Base-by-base conservation (phyloP, 768 basidiomycete species). In the Cystobasidium tubakii region DNA sequence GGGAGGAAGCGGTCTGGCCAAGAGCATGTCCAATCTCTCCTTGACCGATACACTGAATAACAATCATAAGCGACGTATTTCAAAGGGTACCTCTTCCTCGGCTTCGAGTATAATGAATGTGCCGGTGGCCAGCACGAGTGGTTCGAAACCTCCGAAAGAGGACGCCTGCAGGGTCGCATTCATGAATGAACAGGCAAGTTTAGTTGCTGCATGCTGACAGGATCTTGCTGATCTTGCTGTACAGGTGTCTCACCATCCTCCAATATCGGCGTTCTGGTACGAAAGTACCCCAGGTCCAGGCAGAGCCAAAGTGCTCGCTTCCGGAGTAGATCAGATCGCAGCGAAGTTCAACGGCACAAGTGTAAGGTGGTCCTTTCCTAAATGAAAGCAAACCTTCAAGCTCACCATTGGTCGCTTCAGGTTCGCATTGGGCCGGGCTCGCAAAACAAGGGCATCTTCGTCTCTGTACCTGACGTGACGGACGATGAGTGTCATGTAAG, bases 231-330 rank as follows among this genome's bases (percentile, higher is more conserved):
- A 66, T 66, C 64, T 17, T 4, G 10, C 29, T 34, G 9, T 36
- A 13, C 46, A 69, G 81, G 88, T 97, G 60, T 96, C 91, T 1
- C 96, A 99, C 82, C 96, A 99, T 79, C 96, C 96, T 0, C 96
- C 96, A 1, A 87, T 97, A 34, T 95, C 92, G 25, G 70, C 74
- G 1, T 75, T 75, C 62, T 75, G 75, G 75, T 75, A 75, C 42
- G 75, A 75, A 39, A 75, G 50, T 72, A 77, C 53, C 36, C 75
- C 21, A 25, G 76, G 19, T 43, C 73, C 2, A 63, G 64, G 10
- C 23, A 53, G 31, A 57, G 74, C 1, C 19, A 29, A 4, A 31
- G 66, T 21, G 33, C 46, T 2, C 75, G 84, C 90, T 80, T 82
- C 82, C 21, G 95, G 93, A 2, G 82, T 82, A 73, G 95, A 99